Conservation (phyloP, 176 grass and related monocot species). For the Pontederia paniculata region DNA sequence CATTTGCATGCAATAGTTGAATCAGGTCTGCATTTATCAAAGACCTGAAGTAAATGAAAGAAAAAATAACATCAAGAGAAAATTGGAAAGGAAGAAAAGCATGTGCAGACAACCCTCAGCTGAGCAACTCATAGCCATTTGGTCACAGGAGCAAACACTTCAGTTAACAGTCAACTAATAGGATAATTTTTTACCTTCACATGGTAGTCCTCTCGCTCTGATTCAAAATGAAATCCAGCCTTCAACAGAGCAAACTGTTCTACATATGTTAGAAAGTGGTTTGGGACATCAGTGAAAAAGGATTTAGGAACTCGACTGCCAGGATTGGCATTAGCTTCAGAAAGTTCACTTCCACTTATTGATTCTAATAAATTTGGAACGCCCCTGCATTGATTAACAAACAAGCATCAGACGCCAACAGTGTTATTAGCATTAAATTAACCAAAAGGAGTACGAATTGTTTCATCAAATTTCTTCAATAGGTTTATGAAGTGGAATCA, state of each 20-base stretch:
- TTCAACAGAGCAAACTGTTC: slow-evolving; percentile 5
- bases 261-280: slow-evolving; percentile 14
- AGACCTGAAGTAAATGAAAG: no score
- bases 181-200: slow-evolving; percentile 20
- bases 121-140: neutral
- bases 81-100: no score
- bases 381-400: neutral
- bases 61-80: neutral
- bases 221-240: slow-evolving; percentile 24
- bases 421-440: neutral
- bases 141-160: no score
- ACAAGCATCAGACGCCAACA: neutral
- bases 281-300: slow-evolving; percentile 19
- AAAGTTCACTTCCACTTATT: slow-evolving; percentile 1
- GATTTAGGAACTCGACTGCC: neutral
- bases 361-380: slow-evolving; percentile 10
- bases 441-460: neutral
- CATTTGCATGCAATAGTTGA: slow-evolving; percentile 45
- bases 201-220: slow-evolving; percentile 18
- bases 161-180: neutral
- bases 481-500: no score
- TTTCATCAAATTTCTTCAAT: no score
- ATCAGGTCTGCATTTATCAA: no score
- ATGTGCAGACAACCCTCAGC: no score
- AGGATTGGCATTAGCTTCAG: neutral